Evolutionary conservation across 441 rosid species (phyloP), one percentile per base, ranked within the genome.

Genomic region (Kokia cookei): DNA sequence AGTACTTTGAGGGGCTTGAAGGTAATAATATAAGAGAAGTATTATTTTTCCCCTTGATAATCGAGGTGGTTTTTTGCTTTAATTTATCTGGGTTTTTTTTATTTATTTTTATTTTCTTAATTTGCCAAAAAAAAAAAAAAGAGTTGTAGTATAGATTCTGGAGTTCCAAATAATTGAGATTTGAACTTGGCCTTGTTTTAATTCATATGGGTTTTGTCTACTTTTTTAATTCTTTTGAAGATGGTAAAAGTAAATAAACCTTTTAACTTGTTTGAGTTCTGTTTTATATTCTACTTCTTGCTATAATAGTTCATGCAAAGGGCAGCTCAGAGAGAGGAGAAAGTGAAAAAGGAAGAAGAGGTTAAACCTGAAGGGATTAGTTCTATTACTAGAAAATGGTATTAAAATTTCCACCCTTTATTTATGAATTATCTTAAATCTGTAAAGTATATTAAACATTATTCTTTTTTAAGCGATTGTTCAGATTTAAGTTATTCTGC

Each of bases 301-400:
- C 12, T 47, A 55, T 9, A 24, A 75, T 83, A 95, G 97, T 95
- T 95, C 81, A 93, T 95, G 98, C 97, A 95, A 86, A 88, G 95
- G 82, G 92, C 88, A 73, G 84, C 86, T 78, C 70, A 54, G 79
- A 90, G 82, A 67, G 94, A 84, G 78, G 98, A 84, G 81, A 91
- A 87, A 81, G 55, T 78, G 76, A 85, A 84, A 84, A 86, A 86
- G 77, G 87, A 78, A 77, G 92, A 82, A 73, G 90, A 82, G 61
- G 73, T 80, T 61, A 82, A 83, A 64, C 85, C 89, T 73, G 86
- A 80, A 54, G 88, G 79, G 71, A 86, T 66, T 71, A 82, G 71
- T 54, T 35, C 79, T 27, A 54, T 83, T 83, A 76, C 68, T 55
- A 89, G 82, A 78, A 96, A 89, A 80, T 91, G 98, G 97, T 96